Base-by-base conservation (phyloP, 768 basidiomycete genomes). In the Hygrophoropsis aurantiaca region DNA sequence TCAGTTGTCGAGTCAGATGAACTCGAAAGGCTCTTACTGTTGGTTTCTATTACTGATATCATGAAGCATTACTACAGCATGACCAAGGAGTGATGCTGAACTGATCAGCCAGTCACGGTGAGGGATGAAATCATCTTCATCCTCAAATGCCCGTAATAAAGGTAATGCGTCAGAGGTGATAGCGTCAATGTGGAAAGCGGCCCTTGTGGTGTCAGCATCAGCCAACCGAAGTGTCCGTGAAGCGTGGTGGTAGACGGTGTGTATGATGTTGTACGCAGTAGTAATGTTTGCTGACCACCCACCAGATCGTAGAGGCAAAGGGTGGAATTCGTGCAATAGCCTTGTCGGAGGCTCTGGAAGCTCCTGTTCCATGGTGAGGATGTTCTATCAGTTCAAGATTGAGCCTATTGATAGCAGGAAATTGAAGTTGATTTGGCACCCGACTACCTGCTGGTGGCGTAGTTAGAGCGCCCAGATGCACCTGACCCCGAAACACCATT, bases 31-130 rank as follows among this genome's bases (percentile, higher is more conserved):
- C n/a, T n/a, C n/a, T n/a, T n/a, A n/a, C n/a, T n/a, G n/a, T n/a
- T n/a, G n/a, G n/a, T n/a, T n/a, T n/a, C n/a, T n/a, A n/a, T n/a
- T n/a, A n/a, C n/a, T n/a, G n/a, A n/a, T n/a, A n/a, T 41, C 35
- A 30, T 27, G 24, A 13, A 52, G 23, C 16, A 38, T 24, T 1
- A 32, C 20, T 5, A 55, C 11, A 19, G 40, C 43, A 3, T 47
- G 18, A 2, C 50, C 50, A 44, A 52, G 43, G 11, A 52, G 5
- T 19, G 32, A 23, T 3, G 54, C 54, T 11, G 41, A 35, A 11
- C 43, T 20, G 16, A 45, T 33, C 34, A 52, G 16, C 54, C 53
- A 57, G 23, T 26, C 39, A 3, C 46, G 13, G 10, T 45, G 44
- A 18, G 36, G 25, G 16, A 40, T 38, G 13, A 21, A 32, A 19